Conservation (phyloP, 768 basidiomycete species). For the Pulveroboletus sp. region DNA sequence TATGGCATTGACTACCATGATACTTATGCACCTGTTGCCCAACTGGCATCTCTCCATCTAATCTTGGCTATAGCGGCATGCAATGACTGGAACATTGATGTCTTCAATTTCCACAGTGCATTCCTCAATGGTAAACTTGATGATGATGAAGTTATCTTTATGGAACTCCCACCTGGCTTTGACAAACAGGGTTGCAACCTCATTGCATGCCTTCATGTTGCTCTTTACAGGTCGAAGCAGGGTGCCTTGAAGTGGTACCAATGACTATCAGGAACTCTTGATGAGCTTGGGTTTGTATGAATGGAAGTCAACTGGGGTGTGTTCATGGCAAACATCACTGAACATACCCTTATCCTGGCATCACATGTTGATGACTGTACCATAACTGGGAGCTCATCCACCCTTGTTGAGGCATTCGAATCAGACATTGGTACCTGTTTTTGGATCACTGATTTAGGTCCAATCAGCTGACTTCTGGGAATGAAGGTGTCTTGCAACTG, state of each 20-base stretch:
- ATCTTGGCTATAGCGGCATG: no score
- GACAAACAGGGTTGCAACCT: no score
- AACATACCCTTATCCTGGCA: background rate
- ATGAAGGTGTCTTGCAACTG: background rate
- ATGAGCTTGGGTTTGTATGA: no score
- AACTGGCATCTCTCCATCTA: conserved; percentile 10
- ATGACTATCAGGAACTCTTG: no score
- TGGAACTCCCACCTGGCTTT: no score
- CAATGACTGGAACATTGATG: no score
- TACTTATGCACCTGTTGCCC: conserved; percentile 33
- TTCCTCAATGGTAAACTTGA: no score
- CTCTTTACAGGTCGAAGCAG: no score
- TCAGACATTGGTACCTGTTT: background rate
- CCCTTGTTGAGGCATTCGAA: background rate
- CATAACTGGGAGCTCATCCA: background rate
- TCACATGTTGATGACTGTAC: conserved; percentile 5
- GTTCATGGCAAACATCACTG: background rate
- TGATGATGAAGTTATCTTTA: no score
- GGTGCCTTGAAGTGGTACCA: no score
- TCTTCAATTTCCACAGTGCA: no score
- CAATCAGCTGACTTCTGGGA: background rate
- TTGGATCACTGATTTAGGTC: background rate
- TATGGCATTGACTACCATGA: conserved; percentile 39
- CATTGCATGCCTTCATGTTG: no score
- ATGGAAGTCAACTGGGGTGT: conserved; percentile 1